Base-by-base conservation (phyloP, 1,284 basidiomycete genomes). In the Testicularia cyperi region DNA sequence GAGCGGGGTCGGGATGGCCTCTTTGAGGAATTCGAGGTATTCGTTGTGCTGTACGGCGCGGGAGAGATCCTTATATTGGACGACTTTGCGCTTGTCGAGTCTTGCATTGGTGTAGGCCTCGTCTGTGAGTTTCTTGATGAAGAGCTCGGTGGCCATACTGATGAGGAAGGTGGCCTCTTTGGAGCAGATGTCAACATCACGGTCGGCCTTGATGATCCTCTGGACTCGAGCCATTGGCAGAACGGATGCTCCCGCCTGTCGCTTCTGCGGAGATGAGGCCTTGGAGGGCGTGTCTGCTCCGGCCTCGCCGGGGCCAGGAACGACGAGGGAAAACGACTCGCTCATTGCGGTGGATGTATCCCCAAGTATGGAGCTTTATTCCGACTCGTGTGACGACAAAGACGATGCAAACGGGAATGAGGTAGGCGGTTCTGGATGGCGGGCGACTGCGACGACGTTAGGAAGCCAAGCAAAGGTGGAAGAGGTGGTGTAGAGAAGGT, bases 161-260 rank as follows among this genome's bases (percentile, higher is more conserved):
- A 71, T 70, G 28, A 70, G 47, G 22, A 71, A 70, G 8, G 57
- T 65, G 12, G 69, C 69, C 49, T 71, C 69, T 25, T 63, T 62
- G 22, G 63, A 65, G 60, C 69, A 71, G 23, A 70, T 70, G 28
- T 71, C 69, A 15, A 71, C 61, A 21, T 68, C 64, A 18, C 45
- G 58, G 25, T 71, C 69, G 12, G 69, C 68, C 40, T 71, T 71
- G 60, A 71, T 69, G 44, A 71, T 71, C 27, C 65, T 56, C 14
- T 51, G 25, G 2, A 71, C 58, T 21, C 69, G 53, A 4, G 69
- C 69, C 5, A 45, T 42, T 6, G 69, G 69, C 16, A 71, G 60
- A 23, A 65, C 45, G 0, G 66, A 61, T 1, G 41, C 47, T 15
- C 69, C 68, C 13, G 56, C 45, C 23, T 48, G 8, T 8, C 25